These are phyloP conservation scores for Chloranthus sessilifolius DNA, from an alignment of 164 flowering plant genomes.

Conservation along the genomic window DNA sequence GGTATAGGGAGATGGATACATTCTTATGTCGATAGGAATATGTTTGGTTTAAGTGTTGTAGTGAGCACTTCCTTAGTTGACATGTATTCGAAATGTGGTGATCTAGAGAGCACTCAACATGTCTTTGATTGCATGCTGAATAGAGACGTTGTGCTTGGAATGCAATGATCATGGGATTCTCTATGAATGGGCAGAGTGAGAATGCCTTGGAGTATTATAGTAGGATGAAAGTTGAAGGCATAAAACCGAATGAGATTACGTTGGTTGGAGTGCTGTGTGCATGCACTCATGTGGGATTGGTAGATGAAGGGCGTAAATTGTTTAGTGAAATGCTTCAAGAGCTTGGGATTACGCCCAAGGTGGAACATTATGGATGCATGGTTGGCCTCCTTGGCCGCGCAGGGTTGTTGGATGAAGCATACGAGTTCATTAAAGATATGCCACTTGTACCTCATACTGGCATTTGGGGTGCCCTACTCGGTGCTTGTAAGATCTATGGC, in stretches of 20 bases:
- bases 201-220: conserved; percentile 20
- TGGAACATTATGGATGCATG: conserved; percentile 25
- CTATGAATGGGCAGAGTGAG: conserved; percentile 26
- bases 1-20: conserved; percentile 67
- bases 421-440: conserved; percentile 25
- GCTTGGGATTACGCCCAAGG: conserved; percentile 19
- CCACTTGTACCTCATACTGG: conserved; percentile 25
- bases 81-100: conserved; percentile 61
- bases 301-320: conserved; percentile 24
- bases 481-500: conserved; percentile 31
- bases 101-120: conserved; percentile 21
- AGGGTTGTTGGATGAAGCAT: conserved; percentile 27
- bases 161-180: conserved; percentile 35
- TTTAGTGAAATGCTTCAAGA: conserved; percentile 19
- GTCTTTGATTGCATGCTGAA: conserved; percentile 19
- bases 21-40: conserved; percentile 47
- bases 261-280: conserved; percentile 29
- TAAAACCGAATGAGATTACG: conserved; percentile 25
- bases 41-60: conserved; percentile 43
- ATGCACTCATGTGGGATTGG: conserved; percentile 31
- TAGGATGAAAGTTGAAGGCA: conserved; percentile 16
- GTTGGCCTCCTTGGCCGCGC: conserved; percentile 32
- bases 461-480: conserved; percentile 33
- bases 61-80: conserved; percentile 72
- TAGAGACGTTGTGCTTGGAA: conserved; percentile 29